Base-by-base conservation (phyloP, 2,329 filamentous ascomycete genomes). In the Xylaria hypoxylon region DNA sequence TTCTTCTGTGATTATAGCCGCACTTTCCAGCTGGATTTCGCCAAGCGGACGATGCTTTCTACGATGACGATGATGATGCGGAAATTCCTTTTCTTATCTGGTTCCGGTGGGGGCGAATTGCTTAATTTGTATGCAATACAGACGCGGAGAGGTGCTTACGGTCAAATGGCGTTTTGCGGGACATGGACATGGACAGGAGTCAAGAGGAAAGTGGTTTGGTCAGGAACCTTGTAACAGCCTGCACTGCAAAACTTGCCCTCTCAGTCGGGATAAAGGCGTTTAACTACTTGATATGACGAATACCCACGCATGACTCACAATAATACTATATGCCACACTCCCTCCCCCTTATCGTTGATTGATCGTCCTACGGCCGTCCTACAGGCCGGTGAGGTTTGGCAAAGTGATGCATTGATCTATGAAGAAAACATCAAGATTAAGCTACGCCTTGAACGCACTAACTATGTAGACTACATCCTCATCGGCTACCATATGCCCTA, bases 401-500 rank as follows among this genome's bases (percentile, higher is more conserved):
- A 6, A 40, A 31, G 38, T 47, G 62, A 56, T 59, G 48, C 57
- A 53, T 69, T 61, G 53, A n/a, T 70, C 73, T 81, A 33, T 57
- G 8, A n/a, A 44, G 22, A 10, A 45, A 26, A 35, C 4, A 38
- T 13, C 10, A 24, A 24, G 15, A 6, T 24, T 53, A 62, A 24
- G 48, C 59, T 74, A 90, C 61, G 88, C 88, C 77, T 85, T 86
- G 83, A 86, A 90, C 48, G 83, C 87, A 72, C 85, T 90, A 59
- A 89, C 85, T 76, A 91, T 90, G 74, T 89, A 89, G 57, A 90
- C 88, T 19, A 90, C 88, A 75, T 90, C 89, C 77, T 90, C 88
- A 70, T 91, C 89, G 1, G 85, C 81, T 50, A 99, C 94, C 13
- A 88, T 75, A 84, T 99, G 96, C 6, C 88, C 84, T 75, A 99